Conservation (phyloP, 306 rosid species). For the Lithocarpus polystachyus region DNA sequence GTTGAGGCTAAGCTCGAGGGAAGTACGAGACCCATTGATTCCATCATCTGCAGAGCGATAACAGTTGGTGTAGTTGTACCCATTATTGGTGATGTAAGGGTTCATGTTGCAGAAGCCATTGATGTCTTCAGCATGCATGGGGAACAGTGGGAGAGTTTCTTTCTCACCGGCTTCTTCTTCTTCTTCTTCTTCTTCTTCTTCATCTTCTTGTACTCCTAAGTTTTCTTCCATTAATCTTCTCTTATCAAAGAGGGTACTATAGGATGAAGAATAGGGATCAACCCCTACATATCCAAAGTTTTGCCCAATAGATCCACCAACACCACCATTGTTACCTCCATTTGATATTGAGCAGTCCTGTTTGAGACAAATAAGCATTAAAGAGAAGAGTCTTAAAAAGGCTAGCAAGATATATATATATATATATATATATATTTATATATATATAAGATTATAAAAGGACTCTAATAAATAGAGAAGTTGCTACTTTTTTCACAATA, state of each 20-base stretch:
- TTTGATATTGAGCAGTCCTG: conserved; percentile 72
- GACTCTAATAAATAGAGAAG: neutral
- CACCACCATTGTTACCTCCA: conserved; percentile 46
- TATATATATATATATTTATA: too few relatives aligned
- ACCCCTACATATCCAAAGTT: conserved; percentile 63
- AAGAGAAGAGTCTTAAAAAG: neutral
- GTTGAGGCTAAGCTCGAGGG: conserved; percentile 81
- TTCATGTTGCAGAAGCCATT: conserved; percentile 55
- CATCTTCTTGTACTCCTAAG: conserved; percentile 23
- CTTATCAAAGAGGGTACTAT: conserved; percentile 48
- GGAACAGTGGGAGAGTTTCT: conserved; percentile 94
- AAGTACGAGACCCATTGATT: neutral
- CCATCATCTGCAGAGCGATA: conserved; percentile 29
- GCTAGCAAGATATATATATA: neutral
- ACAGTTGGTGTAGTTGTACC: conserved; percentile 39
- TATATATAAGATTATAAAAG: too few relatives aligned
- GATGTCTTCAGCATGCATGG: conserved; percentile 79
- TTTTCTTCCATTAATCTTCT: conserved; percentile 27
- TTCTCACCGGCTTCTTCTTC: conserved; percentile 36
- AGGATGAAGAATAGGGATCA: conserved; percentile 60
- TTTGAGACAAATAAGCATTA: neutral
- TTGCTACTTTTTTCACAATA: neutral
- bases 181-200: conserved; percentile 15
- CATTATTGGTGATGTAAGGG: conserved; percentile 44
- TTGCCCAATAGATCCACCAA: conserved; percentile 39